phyloP scores from a whole-genome alignment of 2,329 filamentous ascomycete genomes.

The Penicillium sclerotiorum region DNA sequence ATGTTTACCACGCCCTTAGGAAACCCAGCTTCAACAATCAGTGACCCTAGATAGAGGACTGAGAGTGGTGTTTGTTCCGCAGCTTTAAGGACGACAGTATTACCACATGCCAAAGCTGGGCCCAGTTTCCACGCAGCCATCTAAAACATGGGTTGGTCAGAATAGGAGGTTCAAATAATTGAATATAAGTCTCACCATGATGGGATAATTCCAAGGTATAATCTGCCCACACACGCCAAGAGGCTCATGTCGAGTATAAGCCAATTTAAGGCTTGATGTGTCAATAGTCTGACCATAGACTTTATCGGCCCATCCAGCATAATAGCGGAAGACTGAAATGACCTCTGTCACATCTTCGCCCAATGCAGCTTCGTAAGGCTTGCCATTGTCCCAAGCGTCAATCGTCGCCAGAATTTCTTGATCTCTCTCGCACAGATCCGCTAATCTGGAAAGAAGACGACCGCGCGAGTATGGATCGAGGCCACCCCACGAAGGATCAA shows the following conservation, averaged over 20 bases:
- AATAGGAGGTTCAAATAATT: too few relatives aligned
- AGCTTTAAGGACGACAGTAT: slow-evolving; percentile 65
- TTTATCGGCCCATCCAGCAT: slow-evolving; percentile 15
- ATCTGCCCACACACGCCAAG: slow-evolving; percentile 74
- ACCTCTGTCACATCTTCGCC: slow-evolving; percentile 4
- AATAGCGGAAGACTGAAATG: slow-evolving; percentile 6
- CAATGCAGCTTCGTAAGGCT: slow-evolving; percentile 10
- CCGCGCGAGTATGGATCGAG: slow-evolving; percentile 8
- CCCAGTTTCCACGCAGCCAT: slow-evolving; percentile 76
- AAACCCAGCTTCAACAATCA: slow-evolving; percentile 62
- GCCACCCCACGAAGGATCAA: slow-evolving; percentile 9
- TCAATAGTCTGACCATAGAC: slow-evolving; percentile 13
- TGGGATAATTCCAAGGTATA: slow-evolving; percentile 82
- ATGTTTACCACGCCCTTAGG: slow-evolving; percentile 63
- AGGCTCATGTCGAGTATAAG: slow-evolving; percentile 58
- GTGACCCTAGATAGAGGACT: slow-evolving; percentile 59
- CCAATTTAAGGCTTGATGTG: slow-evolving; percentile 4
- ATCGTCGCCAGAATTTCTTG: slow-evolving; percentile 11
- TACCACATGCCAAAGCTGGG: slow-evolving; percentile 64
- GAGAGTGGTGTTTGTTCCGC: slow-evolving; percentile 68
- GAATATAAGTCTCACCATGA: too few relatives aligned
- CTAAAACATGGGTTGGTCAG: slow-evolving; percentile 79
- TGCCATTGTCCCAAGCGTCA: slow-evolving; percentile 17
- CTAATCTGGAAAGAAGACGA: slow-evolving; percentile 7
- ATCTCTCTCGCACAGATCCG: slow-evolving; percentile 12